A percentile compares a stretch with the other conserved stretches of the same genome.
phyloP scores from a whole-genome alignment of 345 rosid species.

The Fremontodendron californicum region DNA sequence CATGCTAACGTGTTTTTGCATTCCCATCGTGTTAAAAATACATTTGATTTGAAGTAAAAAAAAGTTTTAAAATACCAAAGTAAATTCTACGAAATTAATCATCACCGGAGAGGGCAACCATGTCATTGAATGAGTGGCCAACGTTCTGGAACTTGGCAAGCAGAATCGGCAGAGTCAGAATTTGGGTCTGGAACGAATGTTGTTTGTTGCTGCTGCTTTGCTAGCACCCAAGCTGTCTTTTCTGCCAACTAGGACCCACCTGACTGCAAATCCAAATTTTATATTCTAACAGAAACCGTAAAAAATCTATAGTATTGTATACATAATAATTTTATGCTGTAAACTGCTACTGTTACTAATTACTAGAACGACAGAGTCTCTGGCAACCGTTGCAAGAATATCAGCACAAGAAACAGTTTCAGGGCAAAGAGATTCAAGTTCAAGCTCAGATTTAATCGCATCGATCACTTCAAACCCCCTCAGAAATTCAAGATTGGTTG shows the following conservation, averaged over 20 bases:
- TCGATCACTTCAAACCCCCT: slow-evolving; percentile 85
- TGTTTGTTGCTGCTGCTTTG: slow-evolving; percentile 54
- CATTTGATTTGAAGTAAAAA: too few species aligned
- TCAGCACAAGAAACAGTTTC: slow-evolving; percentile 86
- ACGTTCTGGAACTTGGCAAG: slow-evolving; percentile 59
- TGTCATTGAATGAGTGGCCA: slow-evolving; percentile 60
- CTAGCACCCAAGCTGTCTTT: slow-evolving; percentile 61
- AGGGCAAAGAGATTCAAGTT: slow-evolving; percentile 75
- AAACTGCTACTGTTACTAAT: too few species aligned
- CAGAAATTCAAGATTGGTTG: slow-evolving; percentile 67
- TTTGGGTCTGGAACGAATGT: slow-evolving; percentile 75
- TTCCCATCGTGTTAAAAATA: too few species aligned
- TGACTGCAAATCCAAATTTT: slow-evolving; percentile 37
- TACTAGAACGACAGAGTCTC: slow-evolving; percentile 76
- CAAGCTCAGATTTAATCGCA: slow-evolving; percentile 54
- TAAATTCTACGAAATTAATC: not conserved
- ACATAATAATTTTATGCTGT: too few species aligned
- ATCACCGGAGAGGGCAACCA: slow-evolving; percentile 77
- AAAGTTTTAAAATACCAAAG: too few species aligned
- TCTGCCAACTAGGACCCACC: slow-evolving; percentile 91
- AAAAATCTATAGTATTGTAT: too few species aligned
- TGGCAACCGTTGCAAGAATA: slow-evolving; percentile 70
- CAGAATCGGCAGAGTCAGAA: slow-evolving; percentile 50
- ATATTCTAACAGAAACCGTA: too few species aligned
- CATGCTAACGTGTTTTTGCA: too few species aligned